phyloP scores from a whole-genome alignment of 768 basidiomycete species.

The Tulasnella sp. region DNA sequence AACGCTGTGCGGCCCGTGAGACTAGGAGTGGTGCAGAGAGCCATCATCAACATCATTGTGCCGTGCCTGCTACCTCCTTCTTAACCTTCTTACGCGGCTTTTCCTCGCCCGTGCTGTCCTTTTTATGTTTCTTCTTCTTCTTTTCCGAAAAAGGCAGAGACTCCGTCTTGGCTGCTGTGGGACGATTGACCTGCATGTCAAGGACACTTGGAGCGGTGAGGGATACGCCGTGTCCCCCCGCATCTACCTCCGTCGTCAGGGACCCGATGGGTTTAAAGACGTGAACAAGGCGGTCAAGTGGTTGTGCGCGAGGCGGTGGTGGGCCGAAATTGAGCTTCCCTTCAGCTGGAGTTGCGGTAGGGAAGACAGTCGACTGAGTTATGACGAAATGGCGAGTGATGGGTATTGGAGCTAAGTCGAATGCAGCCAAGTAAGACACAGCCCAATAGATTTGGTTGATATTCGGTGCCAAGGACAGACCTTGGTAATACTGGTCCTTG shows the following conservation, averaged over 20 bases:
- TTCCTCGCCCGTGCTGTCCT: neutral
- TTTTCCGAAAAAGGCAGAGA: neutral
- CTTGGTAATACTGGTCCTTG: neutral
- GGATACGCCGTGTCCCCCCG: too few relatives aligned
- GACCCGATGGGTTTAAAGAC: conserved; percentile 12
- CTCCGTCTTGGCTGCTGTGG: neutral
- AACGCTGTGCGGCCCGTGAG: too few relatives aligned
- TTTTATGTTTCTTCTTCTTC: neutral
- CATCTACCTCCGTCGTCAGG: neutral
- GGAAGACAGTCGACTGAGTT: neutral
- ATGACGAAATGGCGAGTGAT: conserved; percentile 9
- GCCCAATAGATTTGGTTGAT: neutral
- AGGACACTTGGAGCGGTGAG: neutral
- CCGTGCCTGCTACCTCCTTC: too few relatives aligned
- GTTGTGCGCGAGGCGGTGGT: conserved; percentile 9
- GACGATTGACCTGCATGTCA: neutral
- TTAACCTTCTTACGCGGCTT: too few relatives aligned
- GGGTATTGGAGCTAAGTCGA: conserved; percentile 10
- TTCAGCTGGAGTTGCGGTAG: neutral
- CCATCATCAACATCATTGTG: too few relatives aligned
- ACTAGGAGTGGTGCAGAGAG: too few relatives aligned
- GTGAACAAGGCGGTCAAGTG: conserved; percentile 2
- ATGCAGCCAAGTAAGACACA: neutral
- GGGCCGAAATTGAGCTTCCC: neutral
- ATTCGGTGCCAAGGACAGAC: neutral